A percentile compares a stretch with the other conserved stretches of the same genome.
Evolutionary conservation across 2,329 filamentous ascomycete genomes (phyloP).

Genomic region (Botrytis byssoidea): DNA sequence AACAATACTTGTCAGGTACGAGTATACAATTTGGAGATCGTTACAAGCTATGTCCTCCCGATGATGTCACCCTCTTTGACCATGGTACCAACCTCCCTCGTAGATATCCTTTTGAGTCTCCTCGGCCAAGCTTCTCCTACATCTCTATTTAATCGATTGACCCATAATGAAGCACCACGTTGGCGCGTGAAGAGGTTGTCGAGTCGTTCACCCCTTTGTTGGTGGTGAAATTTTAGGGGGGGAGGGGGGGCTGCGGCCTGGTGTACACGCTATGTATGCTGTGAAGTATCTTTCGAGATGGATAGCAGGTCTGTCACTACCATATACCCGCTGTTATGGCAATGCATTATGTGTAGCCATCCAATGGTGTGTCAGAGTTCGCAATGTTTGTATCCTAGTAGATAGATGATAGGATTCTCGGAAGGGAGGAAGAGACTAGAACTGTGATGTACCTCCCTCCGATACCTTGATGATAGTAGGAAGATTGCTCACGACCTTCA

Average conservation of each 20-base stretch:
- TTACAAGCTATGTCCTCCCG: neutral
- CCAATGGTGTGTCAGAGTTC: too few species aligned
- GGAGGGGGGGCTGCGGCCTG: rapidly evolving
- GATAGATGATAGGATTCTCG: rapidly evolving
- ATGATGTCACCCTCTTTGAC: neutral
- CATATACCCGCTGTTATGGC: neutral
- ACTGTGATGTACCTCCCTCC: neutral
- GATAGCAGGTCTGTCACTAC: neutral
- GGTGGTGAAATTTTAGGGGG: neutral
- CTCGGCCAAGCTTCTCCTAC: neutral
- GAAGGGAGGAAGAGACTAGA: neutral
- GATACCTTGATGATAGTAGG: neutral
- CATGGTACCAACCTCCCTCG: neutral
- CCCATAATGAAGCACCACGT: neutral
- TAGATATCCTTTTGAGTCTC: neutral
- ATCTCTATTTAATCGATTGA: neutral
- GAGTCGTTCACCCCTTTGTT: too few species aligned
- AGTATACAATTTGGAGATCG: neutral
- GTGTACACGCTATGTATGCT: too few species aligned
- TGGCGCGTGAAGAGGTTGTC: neutral
- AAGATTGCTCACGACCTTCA: neutral
- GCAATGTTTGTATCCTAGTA: neutral
- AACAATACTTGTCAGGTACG: neutral
- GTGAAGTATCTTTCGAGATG: neutral
- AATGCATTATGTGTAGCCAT: neutral